phyloP scores from a whole-genome alignment of 108 stramenopile species.

The Pseudonitzschia delicatissima region DNA sequence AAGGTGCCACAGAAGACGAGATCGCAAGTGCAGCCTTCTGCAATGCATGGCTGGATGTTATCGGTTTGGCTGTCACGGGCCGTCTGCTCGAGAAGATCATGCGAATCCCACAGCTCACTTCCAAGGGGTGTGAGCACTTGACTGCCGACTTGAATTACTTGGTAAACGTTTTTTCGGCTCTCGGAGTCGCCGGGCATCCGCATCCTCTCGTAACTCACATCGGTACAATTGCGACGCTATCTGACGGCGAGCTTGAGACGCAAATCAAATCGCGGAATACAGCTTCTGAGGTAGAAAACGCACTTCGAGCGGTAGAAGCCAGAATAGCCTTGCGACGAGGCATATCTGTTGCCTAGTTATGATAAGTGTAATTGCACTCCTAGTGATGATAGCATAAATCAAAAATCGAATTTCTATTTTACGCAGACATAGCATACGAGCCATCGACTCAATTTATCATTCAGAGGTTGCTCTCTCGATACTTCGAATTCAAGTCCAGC shows the following conservation, averaged over 20 bases:
- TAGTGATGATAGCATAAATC: neutral
- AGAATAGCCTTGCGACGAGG: slow-evolving; percentile 35
- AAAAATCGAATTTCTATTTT: slow-evolving; percentile 10
- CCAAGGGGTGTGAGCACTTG: slow-evolving; percentile 79
- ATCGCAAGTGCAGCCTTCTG: slow-evolving; percentile 62
- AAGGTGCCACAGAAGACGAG: slow-evolving; percentile 52
- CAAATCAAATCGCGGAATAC: slow-evolving; percentile 34
- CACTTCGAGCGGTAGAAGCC: slow-evolving; percentile 45
- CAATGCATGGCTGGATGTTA: slow-evolving; percentile 81
- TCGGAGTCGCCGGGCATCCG: slow-evolving; percentile 80
- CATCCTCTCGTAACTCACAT: slow-evolving; percentile 73
- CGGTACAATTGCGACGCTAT: slow-evolving; percentile 46
- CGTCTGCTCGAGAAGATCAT: slow-evolving; percentile 69
- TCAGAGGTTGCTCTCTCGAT: slow-evolving; percentile 57
- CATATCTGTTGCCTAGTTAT: slow-evolving; percentile 12
- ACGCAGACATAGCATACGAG: slow-evolving; percentile 53
- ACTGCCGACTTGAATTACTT: slow-evolving; percentile 78
- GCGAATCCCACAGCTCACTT: slow-evolving; percentile 74
- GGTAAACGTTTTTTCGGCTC: slow-evolving; percentile 77
- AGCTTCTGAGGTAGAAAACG: slow-evolving; percentile 19
- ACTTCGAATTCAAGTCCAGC: slow-evolving; percentile 54
- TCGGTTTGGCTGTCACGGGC: slow-evolving; percentile 75
- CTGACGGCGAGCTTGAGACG: slow-evolving; percentile 38
- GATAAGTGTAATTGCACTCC: neutral
- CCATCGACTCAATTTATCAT: slow-evolving; percentile 69